These are phyloP conservation scores for Xerocomellus chrysenteron DNA, from an alignment of 768 basidiomycete species.

Conservation along the genomic window DNA sequence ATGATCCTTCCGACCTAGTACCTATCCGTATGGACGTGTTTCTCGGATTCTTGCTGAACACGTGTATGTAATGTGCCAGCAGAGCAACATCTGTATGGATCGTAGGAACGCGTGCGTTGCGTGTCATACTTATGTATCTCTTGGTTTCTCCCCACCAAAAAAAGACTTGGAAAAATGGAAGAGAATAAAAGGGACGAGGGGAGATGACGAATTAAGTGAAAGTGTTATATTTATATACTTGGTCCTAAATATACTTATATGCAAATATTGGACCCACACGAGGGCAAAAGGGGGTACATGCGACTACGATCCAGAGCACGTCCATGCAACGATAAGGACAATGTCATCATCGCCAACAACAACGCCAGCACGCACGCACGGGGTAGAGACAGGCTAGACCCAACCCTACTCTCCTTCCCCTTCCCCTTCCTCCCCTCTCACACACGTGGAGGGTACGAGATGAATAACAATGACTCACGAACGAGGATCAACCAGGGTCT, in stretches of 20 bases:
- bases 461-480: constrained; percentile 16
- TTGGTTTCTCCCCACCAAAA: background rate
- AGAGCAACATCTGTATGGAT: background rate
- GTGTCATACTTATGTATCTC: background rate
- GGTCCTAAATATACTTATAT: constrained; percentile 11
- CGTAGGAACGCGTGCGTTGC: background rate
- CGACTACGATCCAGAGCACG: constrained; percentile 4
- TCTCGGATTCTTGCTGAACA: background rate
- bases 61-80: background rate
- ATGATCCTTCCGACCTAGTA: constrained; percentile 22
- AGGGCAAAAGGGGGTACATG: background rate
- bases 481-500: constrained; percentile 12
- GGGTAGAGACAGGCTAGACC: background rate
- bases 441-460: constrained; percentile 10
- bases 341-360: background rate
- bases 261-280: background rate
- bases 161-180: background rate
- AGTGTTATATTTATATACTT: constrained; percentile 13
- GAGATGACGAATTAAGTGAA: constrained; percentile 1
- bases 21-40: background rate
- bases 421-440: background rate
- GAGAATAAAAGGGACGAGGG: background rate
- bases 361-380: constrained; percentile 1
- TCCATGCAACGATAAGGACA: constrained; percentile 2
- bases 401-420: background rate